Base-by-base conservation (phyloP, 2,329 filamentous ascomycete genomes). In the Pseudogymnoascus sp. region DNA sequence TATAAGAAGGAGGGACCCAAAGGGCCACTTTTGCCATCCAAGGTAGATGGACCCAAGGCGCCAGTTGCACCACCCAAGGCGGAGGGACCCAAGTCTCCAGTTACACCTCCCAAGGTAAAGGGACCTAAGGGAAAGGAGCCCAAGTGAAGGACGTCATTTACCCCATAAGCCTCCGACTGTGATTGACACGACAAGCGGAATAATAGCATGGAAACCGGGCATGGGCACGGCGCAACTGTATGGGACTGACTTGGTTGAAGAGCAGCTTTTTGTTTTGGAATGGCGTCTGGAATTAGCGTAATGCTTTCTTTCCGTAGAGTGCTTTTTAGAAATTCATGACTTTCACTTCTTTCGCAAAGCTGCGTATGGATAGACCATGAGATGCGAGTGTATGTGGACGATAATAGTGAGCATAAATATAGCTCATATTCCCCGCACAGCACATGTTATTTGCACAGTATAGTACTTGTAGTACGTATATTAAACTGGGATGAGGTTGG, bases 221-320 rank as follows among this genome's bases (percentile, higher is more conserved):
- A 55, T 55, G 35, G 33, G 10, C 8, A 12, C 17, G n/a, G 48
- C 5, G 48, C 29, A 21, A 31, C n/a, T 55, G n/a, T 33, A 55
- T 35, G 29, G 44, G 27, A 55, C 35, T 21, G 29, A 17, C 29
- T 21, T 33, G 29, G 29, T 3, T 15, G 29, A 55, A 55, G 5
- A 55, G 29, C 5, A 51, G 44, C 13, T 55, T 55, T 9, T 33
- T 31, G 27, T 55, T 55, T 31, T 55, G 44, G 13, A 33, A 51
- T 51, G 44, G 44, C 27, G 29, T 33, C 33, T 55, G 41, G 17
- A 10, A n/a, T 35, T n/a, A 33, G 27, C 9, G 8, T 33, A 33
- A 55, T 55, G 48, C 48, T 17, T 55, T 55, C 48, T 55, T 55
- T 55, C 48, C 13, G 48, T 13, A 33, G 48, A 55, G 29, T 55